phyloP scores from a whole-genome alignment of 2,329 filamentous ascomycete species.

The Trichoderma sp. region DNA sequence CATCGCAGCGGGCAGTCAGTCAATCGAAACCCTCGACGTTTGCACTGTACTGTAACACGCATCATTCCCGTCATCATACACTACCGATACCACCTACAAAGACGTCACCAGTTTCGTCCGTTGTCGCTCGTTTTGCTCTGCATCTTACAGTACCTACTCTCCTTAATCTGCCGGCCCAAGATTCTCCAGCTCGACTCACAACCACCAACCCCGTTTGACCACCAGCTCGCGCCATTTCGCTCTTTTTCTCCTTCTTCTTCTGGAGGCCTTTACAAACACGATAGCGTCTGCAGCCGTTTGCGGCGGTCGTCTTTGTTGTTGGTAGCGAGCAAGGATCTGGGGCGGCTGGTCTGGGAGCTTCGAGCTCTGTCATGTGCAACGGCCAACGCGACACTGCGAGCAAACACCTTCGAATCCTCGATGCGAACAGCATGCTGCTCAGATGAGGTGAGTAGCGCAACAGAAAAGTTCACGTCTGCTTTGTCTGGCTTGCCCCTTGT shows the following conservation, averaged over 20 bases:
- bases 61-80: background rate
- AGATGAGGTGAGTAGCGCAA: conserved; percentile 22
- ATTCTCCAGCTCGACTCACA: background rate
- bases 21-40: background rate
- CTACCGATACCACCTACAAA: background rate
- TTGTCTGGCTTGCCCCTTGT: background rate
- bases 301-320: background rate
- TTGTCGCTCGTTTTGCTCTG: background rate
- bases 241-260: background rate
- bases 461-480: background rate
- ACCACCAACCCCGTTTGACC: background rate
- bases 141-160: background rate
- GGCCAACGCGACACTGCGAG: background rate
- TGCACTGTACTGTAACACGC: background rate
- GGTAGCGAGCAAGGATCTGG: background rate
- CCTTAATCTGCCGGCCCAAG: background rate
- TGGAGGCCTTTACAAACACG: background rate
- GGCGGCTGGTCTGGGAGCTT: conserved; percentile 4
- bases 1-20: background rate
- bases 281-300: background rate
- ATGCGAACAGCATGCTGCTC: conserved; percentile 25
- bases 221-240: background rate
- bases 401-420: background rate
- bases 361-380: conserved; percentile 18
- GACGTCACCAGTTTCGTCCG: background rate